Base-by-base conservation (phyloP, 202 grass and related monocot species). In the Miscanthus sacchariflorus region DNA sequence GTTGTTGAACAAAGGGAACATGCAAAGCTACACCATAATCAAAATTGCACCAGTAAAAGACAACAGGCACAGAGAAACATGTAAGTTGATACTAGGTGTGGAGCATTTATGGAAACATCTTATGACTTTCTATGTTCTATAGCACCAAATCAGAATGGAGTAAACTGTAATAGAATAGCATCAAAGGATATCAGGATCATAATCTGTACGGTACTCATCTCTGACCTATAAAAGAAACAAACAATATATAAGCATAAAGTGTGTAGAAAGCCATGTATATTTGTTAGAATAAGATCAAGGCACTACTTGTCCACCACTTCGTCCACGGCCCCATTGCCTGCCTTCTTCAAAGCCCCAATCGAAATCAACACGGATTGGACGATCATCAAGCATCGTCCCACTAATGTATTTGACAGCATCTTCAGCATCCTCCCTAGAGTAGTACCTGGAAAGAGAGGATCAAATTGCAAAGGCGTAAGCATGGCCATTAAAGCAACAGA, bases 331-430 rank as follows among this genome's bases (percentile, higher is more conserved):
- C 97, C 97, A 99, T 86, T 96, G 94, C 35, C 94, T 91, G 56
- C 94, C 94, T 59, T 96, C 94, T 90, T 96, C 88, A 83, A 96
- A 96, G 27, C 94, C 94, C 94, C 94, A 96, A 84, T 96, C 94
- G 21, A 96, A 96, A 90, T 99, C 97, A 68, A 81, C 97, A 89
- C 97, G 89, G 68, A 96, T 96, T 76, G 94, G 92, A 4, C 97
- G 94, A 85, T 99, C 97, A 39, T 99, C 97, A 85, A 99, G 94
- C 86, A 96, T 96, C 70, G 94, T 99, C 75, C 97, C 97, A 81
- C 94, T 93, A 36, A 96, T 99, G 91, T 96, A 99, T 90, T 99
- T 99, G 42, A 96, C 93, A 80, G 97, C 87, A 93, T 99, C 97
- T 89, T 96, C 97, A 66, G 97, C 91, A 88, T 99, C 97, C 76